phyloP scores from a whole-genome alignment of 192 early-diverging fungal species.

The Hyaloraphidium curvatum region DNA sequence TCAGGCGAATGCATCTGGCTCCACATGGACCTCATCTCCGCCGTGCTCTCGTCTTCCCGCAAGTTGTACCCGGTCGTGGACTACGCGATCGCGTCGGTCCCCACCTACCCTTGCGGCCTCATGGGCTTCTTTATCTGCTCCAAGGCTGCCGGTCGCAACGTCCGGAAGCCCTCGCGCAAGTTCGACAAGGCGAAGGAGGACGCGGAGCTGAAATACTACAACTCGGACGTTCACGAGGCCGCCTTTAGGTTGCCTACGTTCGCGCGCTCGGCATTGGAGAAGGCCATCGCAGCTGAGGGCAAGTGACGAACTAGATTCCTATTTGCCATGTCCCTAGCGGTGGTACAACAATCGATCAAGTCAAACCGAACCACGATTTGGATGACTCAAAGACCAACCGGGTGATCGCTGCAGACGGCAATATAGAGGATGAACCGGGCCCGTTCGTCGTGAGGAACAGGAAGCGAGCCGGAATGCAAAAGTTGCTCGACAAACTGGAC shows the following conservation, averaged over 20 bases:
- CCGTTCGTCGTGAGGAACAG: no score
- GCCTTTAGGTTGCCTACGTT: slow-evolving; percentile 89
- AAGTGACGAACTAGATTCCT: no score
- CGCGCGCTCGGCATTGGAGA: slow-evolving; percentile 23
- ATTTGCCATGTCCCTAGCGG: no score
- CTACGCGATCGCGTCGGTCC: slow-evolving; percentile 87
- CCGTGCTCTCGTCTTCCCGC: slow-evolving; percentile 60
- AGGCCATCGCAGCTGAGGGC: neutral
- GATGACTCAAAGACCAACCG: no score
- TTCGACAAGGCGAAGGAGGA: slow-evolving; percentile 62
- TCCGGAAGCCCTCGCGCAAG: slow-evolving; percentile 57
- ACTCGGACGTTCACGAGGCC: slow-evolving; percentile 74
- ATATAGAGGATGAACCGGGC: no score
- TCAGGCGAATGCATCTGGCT: slow-evolving; percentile 96
- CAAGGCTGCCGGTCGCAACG: slow-evolving; percentile 52
- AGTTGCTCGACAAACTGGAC: no score
- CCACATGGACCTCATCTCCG: slow-evolving; percentile 77
- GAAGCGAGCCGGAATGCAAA: no score
- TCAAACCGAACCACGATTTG: no score
- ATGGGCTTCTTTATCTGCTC: slow-evolving; percentile 91
- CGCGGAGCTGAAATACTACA: slow-evolving; percentile 80
- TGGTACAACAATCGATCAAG: no score
- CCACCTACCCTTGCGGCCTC: slow-evolving; percentile 94
- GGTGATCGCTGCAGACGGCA: no score
- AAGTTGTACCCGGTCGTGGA: slow-evolving; percentile 75